Conservation (phyloP, 129 eudicot genomes). For the Tagetes patula region DNA sequence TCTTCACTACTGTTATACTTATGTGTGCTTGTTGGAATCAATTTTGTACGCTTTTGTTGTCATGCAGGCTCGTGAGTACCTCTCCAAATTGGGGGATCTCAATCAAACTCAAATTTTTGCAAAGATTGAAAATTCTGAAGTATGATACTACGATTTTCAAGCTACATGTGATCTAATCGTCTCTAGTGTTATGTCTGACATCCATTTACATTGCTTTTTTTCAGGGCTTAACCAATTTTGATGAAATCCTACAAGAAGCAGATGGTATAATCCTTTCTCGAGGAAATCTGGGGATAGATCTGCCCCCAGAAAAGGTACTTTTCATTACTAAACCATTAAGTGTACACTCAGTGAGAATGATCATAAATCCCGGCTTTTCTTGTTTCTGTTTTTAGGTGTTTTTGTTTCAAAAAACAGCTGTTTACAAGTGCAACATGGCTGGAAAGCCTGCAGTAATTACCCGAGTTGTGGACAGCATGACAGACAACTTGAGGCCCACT, state of each 20-base stretch:
- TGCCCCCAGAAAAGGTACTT: slow-evolving; percentile 79
- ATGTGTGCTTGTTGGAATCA: neutral
- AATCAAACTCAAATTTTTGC: slow-evolving; percentile 73
- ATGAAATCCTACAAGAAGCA: slow-evolving; percentile 86
- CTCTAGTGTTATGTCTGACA: slow-evolving; percentile 9
- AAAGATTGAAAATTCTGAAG: slow-evolving; percentile 81
- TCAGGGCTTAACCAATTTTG: slow-evolving; percentile 72
- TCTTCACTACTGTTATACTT: neutral
- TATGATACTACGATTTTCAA: slow-evolving; percentile 22
- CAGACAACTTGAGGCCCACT: slow-evolving; percentile 81
- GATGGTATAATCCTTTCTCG: slow-evolving; percentile 85
- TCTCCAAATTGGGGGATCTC: slow-evolving; percentile 64
- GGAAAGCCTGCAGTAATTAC: slow-evolving; percentile 86
- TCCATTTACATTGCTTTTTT: neutral
- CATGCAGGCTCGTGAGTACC: slow-evolving; percentile 71
- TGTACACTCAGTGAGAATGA: neutral
- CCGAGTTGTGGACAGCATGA: slow-evolving; percentile 88
- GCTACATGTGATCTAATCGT: slow-evolving; percentile 15
- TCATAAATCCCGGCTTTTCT: neutral
- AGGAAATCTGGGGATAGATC: slow-evolving; percentile 83
- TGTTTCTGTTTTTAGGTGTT: slow-evolving; percentile 42
- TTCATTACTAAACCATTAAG: neutral
- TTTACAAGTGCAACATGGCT: slow-evolving; percentile 82
- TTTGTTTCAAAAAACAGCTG: slow-evolving; percentile 67
- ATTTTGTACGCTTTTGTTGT: slow-evolving; percentile 5